phyloP scores from a whole-genome alignment of 768 basidiomycete genomes.

The Tulasnella sp. region DNA sequence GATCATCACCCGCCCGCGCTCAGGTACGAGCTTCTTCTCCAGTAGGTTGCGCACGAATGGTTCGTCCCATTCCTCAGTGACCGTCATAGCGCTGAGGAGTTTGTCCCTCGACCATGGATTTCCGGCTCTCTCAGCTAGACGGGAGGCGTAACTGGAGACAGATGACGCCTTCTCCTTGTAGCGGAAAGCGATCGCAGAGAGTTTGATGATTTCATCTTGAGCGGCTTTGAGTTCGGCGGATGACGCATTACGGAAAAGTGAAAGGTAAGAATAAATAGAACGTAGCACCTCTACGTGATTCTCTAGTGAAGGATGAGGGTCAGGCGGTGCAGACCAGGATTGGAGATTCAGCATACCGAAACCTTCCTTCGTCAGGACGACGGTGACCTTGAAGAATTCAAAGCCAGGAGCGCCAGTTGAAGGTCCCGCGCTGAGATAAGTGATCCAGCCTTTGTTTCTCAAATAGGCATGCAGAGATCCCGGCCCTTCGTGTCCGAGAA shows the following conservation, averaged over 20 bases:
- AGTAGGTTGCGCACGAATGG: conserved; percentile 50
- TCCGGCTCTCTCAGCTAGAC: conserved; percentile 59
- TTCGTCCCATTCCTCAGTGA: conserved; percentile 66
- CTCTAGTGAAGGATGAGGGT: too few species aligned
- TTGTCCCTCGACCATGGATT: conserved; percentile 74
- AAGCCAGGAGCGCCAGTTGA: conserved; percentile 65
- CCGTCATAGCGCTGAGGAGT: conserved; percentile 53
- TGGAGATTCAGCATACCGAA: conserved; percentile 46
- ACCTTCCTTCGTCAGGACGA: conserved; percentile 72
- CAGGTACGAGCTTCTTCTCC: conserved; percentile 32
- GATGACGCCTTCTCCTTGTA: conserved; percentile 68
- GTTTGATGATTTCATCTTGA: conserved; percentile 48
- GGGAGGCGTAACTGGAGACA: conserved; percentile 68
- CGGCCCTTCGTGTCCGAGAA: conserved; percentile 84
- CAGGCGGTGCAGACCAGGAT: conserved; percentile 39
- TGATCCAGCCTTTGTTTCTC: conserved; percentile 81
- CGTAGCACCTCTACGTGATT: conserved; percentile 11
- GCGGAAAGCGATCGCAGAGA: conserved; percentile 66
- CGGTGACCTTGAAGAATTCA: conserved; percentile 75
- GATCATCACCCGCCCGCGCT: conserved; percentile 55
- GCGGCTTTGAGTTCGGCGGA: conserved; percentile 45
- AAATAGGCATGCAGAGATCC: conserved; percentile 86
- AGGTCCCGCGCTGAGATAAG: conserved; percentile 53
- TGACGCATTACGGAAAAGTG: conserved; percentile 28
- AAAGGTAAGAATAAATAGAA: conserved; percentile 22